Percentiles rank a stretch among this genome's conserved stretches.
These are phyloP conservation scores for Dissophora globulifera DNA, from an alignment of 192 early-diverging fungal species.

Conservation along the genomic window DNA sequence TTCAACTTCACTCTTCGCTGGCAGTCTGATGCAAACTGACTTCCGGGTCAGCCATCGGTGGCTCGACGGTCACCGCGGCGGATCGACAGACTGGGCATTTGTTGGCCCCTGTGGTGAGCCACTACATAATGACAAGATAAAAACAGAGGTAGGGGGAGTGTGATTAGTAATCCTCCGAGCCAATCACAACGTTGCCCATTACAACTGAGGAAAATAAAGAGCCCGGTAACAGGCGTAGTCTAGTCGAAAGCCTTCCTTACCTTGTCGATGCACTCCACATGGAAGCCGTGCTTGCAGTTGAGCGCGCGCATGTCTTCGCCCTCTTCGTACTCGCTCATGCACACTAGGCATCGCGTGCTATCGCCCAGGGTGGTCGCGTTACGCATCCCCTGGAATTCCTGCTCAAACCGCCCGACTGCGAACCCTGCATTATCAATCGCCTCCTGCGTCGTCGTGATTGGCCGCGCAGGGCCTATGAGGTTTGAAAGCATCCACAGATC, in stretches of 20 bases:
- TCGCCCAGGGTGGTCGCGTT: slow-evolving; percentile 41
- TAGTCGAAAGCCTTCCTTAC: no score
- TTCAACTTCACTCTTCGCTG: slow-evolving; percentile 10
- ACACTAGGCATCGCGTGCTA: slow-evolving; percentile 59
- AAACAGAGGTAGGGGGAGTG: no score
- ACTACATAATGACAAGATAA: no score
- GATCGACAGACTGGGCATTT: slow-evolving; percentile 66
- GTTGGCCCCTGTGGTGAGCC: slow-evolving; percentile 66
- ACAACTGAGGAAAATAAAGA: no score
- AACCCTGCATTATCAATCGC: slow-evolving; percentile 53
- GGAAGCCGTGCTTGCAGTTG: slow-evolving; percentile 65
- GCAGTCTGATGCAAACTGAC: slow-evolving; percentile 4
- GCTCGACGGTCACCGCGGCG: slow-evolving; percentile 50
- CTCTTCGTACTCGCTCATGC: slow-evolving; percentile 61
- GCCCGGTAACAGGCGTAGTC: no score
- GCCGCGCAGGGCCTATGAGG: slow-evolving; percentile 55
- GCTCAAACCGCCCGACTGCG: slow-evolving; percentile 38
- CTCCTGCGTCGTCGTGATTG: slow-evolving; percentile 56
- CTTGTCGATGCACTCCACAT: slow-evolving; percentile 67
- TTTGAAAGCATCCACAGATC: slow-evolving; percentile 52
- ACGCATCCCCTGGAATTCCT: slow-evolving; percentile 42
- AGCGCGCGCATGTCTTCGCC: slow-evolving; percentile 61
- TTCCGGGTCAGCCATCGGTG: slow-evolving; percentile 11
- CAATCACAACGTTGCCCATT: no score
- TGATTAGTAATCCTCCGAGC: no score